Base-by-base conservation (phyloP, 768 basidiomycete species). In the Cantharellus cinnabarinus region DNA sequence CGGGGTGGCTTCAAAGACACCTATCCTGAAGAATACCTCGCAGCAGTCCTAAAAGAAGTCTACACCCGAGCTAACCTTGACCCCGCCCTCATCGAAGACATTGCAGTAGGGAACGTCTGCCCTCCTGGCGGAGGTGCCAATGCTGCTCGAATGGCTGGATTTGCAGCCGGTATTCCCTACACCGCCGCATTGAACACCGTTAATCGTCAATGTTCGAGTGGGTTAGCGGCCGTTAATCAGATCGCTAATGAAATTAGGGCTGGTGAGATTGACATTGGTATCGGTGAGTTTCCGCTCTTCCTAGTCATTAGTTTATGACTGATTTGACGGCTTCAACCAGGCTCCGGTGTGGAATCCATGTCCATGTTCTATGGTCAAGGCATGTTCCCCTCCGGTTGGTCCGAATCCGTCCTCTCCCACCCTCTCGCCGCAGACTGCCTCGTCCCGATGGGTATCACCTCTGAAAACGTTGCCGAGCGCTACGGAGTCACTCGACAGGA, bases 1-100 rank as follows among this genome's bases (percentile, higher is more conserved):
- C 91, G 89, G 67, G 90, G 90, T 58, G 86, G 83, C 10, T 91
- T 90, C 77, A 89, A 89, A 70, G 87, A 93, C 71, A 90, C 87
- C 41, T 77, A 79, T 57, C 84, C 87, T 3, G 89, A 90, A 61
- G 80, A 87, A 63, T 75, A 88, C 65, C 78, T 93, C 59, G 80
- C 84, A 2, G 81, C 79, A 57, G 79, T 87, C 63, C 76, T 91
- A 56, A 77, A 78, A 58, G 85, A 83, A 50, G 82, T 75, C n/a
- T 84, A 85, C 71, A 74, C 74, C 34, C 78, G 74, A 62, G 77
- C 76, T 56, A 73, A 75, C 62, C 77, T 93, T 59, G 81, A 91
- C 71, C 90, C 90, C 50, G 73, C 75, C 58, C 76, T 89, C 68
- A 83, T 93, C 60, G 86, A 88, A 65, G 88, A 89, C 67, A 78